phyloP scores from a whole-genome alignment of 2,329 filamentous ascomycete genomes.

The Fusarium sp. region DNA sequence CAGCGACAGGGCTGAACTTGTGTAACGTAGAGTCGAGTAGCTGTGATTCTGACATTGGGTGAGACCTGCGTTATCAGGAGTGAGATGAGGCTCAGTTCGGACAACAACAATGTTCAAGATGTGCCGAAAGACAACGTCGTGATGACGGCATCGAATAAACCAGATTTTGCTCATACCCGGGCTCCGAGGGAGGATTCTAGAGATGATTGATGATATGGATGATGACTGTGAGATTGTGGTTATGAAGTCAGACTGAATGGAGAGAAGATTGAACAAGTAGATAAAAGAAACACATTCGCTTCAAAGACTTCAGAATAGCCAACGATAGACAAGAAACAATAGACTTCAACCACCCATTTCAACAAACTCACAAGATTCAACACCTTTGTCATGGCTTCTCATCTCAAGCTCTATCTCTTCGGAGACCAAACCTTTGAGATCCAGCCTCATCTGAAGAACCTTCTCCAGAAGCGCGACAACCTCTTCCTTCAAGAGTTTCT shows the following conservation, averaged over 20 bases:
- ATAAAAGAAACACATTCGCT: conserved; percentile 18
- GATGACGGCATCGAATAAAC: conserved; percentile 1
- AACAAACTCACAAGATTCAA: conserved; percentile 34
- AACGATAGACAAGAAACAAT: conserved; percentile 11
- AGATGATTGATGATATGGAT: background rate
- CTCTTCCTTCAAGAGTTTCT: conserved; percentile 41
- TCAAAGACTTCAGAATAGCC: background rate
- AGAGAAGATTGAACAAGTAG: background rate
- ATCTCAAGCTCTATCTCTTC: conserved; percentile 36
- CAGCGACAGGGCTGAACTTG: background rate
- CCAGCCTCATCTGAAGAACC: conserved; percentile 26
- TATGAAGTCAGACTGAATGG: background rate
- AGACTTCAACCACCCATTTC: conserved; percentile 25
- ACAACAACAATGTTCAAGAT: background rate
- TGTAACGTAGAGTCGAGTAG: background rate
- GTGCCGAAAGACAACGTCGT: background rate
- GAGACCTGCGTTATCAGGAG: background rate
- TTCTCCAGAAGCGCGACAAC: conserved; percentile 40
- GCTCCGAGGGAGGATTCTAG: conserved; percentile 3
- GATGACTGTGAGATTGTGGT: background rate
- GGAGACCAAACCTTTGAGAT: conserved; percentile 41
- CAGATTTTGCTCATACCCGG: conserved; percentile 5
- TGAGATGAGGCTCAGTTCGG: conserved; percentile 21
- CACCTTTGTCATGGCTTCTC: conserved; percentile 32
- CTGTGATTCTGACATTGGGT: background rate